These are phyloP conservation scores for Trichoderma sp. DNA, from an alignment of 2,329 filamentous ascomycete genomes.

Conservation along the genomic window DNA sequence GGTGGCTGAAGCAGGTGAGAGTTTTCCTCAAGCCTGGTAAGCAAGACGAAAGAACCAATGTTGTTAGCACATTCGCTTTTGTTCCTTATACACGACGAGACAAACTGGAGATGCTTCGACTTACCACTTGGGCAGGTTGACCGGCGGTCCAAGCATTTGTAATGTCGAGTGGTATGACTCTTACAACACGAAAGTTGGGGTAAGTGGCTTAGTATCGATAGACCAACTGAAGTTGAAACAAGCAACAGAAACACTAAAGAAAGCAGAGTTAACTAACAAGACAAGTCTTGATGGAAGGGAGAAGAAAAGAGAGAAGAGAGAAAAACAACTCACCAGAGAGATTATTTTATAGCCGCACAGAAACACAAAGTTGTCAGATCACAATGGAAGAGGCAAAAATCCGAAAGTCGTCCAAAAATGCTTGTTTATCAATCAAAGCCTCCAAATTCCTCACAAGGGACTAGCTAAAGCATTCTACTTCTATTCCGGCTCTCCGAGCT, in stretches of 20 bases:
- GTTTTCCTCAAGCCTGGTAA: conserved; percentile 78
- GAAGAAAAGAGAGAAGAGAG: not conserved
- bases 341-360: not conserved
- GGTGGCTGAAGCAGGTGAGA: conserved; percentile 89
- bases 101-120: conserved; percentile 25
- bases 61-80: not conserved
- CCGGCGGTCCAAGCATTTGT: conserved; percentile 48
- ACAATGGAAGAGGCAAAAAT: not conserved
- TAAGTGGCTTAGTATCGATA: not conserved
- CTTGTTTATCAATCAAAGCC: conserved; percentile 4
- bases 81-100: not conserved
- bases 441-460: not conserved
- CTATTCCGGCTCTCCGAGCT: not conserved
- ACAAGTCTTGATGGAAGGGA: not conserved
- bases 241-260: not conserved
- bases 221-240: not conserved
- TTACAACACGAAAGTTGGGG: not conserved
- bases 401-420: not conserved
- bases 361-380: not conserved
- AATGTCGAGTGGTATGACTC: conserved; percentile 1
- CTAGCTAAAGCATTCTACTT: not conserved
- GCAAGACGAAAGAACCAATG: not conserved
- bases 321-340: not conserved
- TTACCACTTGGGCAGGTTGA: conserved; percentile 60
- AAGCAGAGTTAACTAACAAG: not conserved